Base-by-base conservation (phyloP, 129 eudicot genomes). In the Scalesia atractyloides region DNA sequence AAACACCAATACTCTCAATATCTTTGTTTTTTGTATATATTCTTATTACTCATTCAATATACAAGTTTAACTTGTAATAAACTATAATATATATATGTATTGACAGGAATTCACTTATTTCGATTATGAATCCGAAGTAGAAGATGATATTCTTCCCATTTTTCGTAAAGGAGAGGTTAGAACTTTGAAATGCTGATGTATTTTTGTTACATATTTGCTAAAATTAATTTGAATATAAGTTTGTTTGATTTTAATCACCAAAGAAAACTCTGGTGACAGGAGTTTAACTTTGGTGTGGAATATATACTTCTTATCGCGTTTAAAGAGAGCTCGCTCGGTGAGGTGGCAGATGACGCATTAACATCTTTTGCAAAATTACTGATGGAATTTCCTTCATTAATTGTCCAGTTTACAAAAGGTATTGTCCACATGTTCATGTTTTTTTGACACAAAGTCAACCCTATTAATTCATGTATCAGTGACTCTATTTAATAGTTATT, bases 81-180 rank as follows among this genome's bases (percentile, higher is more conserved):
- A 20, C 71, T 77, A 36, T 30, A 13, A 13, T 12, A 44, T 41
- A 48, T 54, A 10, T 0, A 36, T 67, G 12, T 82, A n/a, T 75
- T 43, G 51, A 1, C 84, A 89, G 98, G 98, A 80, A 19, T 39
- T 87, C 51, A 54, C 79, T 20, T 73, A 82, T 87, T 88, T 86
- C 34, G 96, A 93, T 76, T 93, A 75, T 75, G 95, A 89, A 79
- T 81, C 92, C 69, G 92, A 89, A 85, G 97, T 89, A 74, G 90
- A 89, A 78, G 97, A 89, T 76, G 96, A 89, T 39, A 89, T 93
- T 26, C 84, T 93, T 76, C 73, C 87, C 64, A 85, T 87, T 49
- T 89, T 93, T 71, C 84, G 98, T 36, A 93, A 93, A 86, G 98
- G 97, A 89, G 95, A 89, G 96, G 98, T 93, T 50, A 75, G 79